Evolutionary conservation across 2,329 filamentous ascomycete species (phyloP), one percentile per base, ranked within the genome.

Genomic region (Cytospora chrysosperma): DNA sequence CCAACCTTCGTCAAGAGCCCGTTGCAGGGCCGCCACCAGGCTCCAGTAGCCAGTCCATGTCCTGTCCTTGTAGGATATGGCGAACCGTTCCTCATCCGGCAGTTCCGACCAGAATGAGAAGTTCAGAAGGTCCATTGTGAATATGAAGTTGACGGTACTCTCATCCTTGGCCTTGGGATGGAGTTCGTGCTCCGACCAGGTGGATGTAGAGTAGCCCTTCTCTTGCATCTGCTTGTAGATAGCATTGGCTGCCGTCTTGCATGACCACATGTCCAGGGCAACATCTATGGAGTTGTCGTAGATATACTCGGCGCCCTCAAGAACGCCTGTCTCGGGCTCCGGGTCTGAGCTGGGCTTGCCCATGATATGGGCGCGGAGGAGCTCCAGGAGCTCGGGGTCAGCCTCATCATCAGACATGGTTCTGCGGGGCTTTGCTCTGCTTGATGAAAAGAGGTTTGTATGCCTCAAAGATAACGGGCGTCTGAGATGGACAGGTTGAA

Each of bases 1-100:
- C 75, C 74, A 72, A 89, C 90, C 90, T 81, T 97, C 93, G 58
- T 98, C 93, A 50, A 98, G 78, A 2, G 93, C 96, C 70, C 95
- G 83, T 75, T 93, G 91, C 70, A 99, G 75, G 26, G 90, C 86
- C 27, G 95, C 95, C 24, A 98, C 92, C 62, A 99, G 78, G 74
- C 93, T 96, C 88, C 91, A 97, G 76, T 99, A 99, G 4, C 95
- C 95, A 0, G 93, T 97, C 92, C 93, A 98, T 63, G 77, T 86
- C 75, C 86, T 88, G 30, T 87, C 93, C 53, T 84, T 85, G 75
- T 97, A 98, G 63, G 91, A 88, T 50, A 99, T 84, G 12, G 90
- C 85, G 75, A 94, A 99, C 13, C 92, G 83, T 70, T 94, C 87
- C 6, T 87, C 82, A 13, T 90, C 88, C 0, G 80, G 75, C 52